Percentiles rank a stretch among this genome's conserved stretches.
These are phyloP conservation scores for Ophiocordyceps robertsii DNA, from an alignment of 2,329 filamentous ascomycete species.

Conservation along the genomic window DNA sequence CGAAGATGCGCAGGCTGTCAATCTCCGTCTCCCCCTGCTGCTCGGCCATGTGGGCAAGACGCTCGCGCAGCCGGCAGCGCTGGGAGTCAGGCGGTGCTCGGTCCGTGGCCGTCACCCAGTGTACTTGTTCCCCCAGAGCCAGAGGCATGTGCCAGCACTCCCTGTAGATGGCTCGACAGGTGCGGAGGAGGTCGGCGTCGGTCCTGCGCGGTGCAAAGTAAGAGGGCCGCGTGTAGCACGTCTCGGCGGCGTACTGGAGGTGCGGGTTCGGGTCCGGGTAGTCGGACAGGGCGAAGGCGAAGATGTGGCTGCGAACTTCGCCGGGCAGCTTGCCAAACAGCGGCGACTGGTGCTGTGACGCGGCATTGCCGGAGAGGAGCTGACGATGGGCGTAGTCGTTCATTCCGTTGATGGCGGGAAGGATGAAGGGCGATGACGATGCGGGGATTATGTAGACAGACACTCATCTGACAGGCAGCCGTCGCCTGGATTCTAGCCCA, in stretches of 20 bases:
- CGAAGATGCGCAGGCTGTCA: constrained; percentile 23
- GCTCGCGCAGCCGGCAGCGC: neutral
- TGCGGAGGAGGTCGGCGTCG: constrained; percentile 23
- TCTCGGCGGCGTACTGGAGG: constrained; percentile 12
- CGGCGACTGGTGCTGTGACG: constrained; percentile 7
- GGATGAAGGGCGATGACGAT: no score
- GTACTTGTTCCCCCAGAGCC: constrained; percentile 21
- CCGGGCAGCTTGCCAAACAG: constrained; percentile 27
- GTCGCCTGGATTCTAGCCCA: no score
- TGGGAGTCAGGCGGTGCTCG: constrained; percentile 15
- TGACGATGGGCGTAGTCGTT: neutral
- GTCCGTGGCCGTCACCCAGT: constrained; percentile 18
- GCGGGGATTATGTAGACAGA: no score
- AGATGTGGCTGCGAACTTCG: constrained; percentile 36
- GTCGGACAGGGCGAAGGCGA: constrained; percentile 23
- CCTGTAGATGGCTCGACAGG: constrained; percentile 26
- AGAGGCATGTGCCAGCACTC: constrained; percentile 30
- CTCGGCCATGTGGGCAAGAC: constrained; percentile 7
- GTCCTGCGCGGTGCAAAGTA: constrained; percentile 23
- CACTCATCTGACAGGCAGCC: no score
- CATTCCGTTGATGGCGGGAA: neutral
- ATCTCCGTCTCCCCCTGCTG: constrained; percentile 15
- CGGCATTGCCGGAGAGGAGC: neutral
- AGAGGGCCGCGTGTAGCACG: constrained; percentile 25
- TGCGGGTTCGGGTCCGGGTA: constrained; percentile 17